These are phyloP conservation scores for Lactuca sativa DNA, from an alignment of 129 eudicot genomes.

Conservation along the genomic window DNA sequence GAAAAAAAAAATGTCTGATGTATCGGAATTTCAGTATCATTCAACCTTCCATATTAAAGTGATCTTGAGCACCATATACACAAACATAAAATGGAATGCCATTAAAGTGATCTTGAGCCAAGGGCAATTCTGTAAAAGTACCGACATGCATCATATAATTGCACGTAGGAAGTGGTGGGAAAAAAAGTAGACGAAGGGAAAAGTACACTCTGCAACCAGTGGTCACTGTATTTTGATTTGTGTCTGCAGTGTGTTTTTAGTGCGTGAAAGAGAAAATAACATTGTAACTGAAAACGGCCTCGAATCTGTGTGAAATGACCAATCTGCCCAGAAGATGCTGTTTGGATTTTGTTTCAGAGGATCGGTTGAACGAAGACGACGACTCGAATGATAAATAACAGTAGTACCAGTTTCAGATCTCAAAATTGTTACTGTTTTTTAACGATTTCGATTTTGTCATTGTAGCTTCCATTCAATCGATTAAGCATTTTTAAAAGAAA, in stretches of 20 bases:
- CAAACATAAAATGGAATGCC: neutral
- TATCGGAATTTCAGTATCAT: slow-evolving; percentile 18
- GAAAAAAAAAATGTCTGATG: neutral
- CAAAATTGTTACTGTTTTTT: slow-evolving; percentile 8
- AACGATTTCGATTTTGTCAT: slow-evolving; percentile 27
- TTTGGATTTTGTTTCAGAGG: neutral
- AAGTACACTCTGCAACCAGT: slow-evolving; percentile 25
- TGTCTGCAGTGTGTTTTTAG: slow-evolving; percentile 4
- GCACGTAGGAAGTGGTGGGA: slow-evolving; percentile 22
- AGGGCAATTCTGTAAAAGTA: slow-evolving; percentile 17
- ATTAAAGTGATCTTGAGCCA: neutral
- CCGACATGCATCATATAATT: slow-evolving; percentile 20
- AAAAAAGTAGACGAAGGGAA: slow-evolving; percentile 18
- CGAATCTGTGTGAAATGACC: neutral
- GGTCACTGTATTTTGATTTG: slow-evolving; percentile 13
- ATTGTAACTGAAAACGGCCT: slow-evolving; percentile 16
- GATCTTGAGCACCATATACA: slow-evolving; percentile 15
- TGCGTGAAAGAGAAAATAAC: slow-evolving; percentile 28
- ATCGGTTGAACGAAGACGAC: neutral
- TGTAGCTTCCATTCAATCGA: neutral
- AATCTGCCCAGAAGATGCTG: slow-evolving; percentile 2
- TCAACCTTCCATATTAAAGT: slow-evolving; percentile 24
- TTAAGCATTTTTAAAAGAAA: no score
- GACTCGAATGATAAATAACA: slow-evolving; percentile 21
- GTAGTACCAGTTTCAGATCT: slow-evolving; percentile 38